Evolutionary conservation across 78 protist genomes (phyloP).

Genomic region (Dictyostelium citrinum): DNA sequence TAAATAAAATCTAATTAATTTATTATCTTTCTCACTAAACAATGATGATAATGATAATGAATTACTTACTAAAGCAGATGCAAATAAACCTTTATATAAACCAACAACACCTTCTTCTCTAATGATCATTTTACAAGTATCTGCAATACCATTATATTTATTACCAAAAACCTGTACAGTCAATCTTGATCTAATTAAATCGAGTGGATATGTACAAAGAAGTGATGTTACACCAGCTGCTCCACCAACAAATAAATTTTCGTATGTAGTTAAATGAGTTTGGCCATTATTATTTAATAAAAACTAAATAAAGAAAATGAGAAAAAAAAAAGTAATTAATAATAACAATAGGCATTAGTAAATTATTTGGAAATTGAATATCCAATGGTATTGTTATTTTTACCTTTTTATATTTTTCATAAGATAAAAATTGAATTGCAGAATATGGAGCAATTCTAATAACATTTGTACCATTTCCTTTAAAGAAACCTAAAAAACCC

Average conservation of each 20-base stretch:
- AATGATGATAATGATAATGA: background rate
- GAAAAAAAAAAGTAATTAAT: no score
- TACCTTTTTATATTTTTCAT: constrained; percentile 75
- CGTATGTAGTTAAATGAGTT: constrained; percentile 33
- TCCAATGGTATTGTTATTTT: background rate
- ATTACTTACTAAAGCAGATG: constrained; percentile 73
- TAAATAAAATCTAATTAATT: no score
- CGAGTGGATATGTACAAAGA: constrained; percentile 87
- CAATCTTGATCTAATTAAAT: constrained; percentile 86
- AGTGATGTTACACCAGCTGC: constrained; percentile 85
- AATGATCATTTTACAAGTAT: constrained; percentile 47
- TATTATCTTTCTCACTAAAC: background rate
- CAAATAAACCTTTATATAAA: constrained; percentile 82
- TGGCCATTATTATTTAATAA: background rate
- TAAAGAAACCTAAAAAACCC: constrained; percentile 81
- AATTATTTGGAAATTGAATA: no score
- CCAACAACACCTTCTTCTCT: constrained; percentile 72
- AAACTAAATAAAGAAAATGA: background rate
- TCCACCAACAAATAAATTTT: constrained; percentile 66
- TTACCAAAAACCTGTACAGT: constrained; percentile 63
- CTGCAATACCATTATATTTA: constrained; percentile 75
- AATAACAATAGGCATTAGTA: background rate
- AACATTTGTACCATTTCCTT: constrained; percentile 91
- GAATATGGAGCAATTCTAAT: constrained; percentile 80
- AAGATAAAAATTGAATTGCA: constrained; percentile 78